These are phyloP conservation scores for Noccaea bulbosa DNA, from an alignment of 345 rosid species.

Conservation along the genomic window DNA sequence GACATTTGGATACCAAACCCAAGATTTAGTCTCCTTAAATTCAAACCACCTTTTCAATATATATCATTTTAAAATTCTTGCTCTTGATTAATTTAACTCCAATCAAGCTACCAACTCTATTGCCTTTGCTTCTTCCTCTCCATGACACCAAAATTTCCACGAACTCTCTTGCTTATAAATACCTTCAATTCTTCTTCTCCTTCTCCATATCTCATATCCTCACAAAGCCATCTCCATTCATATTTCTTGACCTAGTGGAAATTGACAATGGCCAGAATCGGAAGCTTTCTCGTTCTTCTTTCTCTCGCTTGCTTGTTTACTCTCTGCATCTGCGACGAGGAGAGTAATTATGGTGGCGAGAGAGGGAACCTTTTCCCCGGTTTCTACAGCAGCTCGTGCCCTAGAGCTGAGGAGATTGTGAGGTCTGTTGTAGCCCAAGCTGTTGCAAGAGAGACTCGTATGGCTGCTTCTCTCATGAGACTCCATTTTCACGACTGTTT, in stretches of 20 bases:
- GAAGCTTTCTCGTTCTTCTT: constrained; percentile 45
- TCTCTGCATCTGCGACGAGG: constrained; percentile 46
- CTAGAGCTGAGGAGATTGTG: constrained; percentile 61
- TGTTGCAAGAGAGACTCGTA: constrained; percentile 61
- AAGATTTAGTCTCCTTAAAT: constrained; percentile 26
- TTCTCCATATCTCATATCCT: constrained; percentile 24
- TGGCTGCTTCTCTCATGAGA: constrained; percentile 82
- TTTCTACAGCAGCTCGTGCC: constrained; percentile 75
- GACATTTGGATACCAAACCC: constrained; percentile 32
- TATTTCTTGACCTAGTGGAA: constrained; percentile 12
- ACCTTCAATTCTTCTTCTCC: constrained; percentile 22
- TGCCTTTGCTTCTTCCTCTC: constrained; percentile 31
- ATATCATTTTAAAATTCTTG: background rate
- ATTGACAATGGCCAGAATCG: constrained; percentile 46
- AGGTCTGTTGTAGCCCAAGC: constrained; percentile 62
- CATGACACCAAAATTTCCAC: constrained; percentile 4
- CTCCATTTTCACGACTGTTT: constrained; percentile 90
- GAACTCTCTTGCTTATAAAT: constrained; percentile 34
- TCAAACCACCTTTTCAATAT: constrained; percentile 8
- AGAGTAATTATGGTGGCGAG: constrained; percentile 22
- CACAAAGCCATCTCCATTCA: constrained; percentile 9
- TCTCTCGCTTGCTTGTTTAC: constrained; percentile 53
- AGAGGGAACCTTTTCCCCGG: constrained; percentile 55
- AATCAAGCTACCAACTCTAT: constrained; percentile 38
- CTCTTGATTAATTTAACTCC: background rate